These are phyloP conservation scores for Xylaria palmicola DNA, from an alignment of 495 filamentous ascomycete genomes.

Conservation along the genomic window DNA sequence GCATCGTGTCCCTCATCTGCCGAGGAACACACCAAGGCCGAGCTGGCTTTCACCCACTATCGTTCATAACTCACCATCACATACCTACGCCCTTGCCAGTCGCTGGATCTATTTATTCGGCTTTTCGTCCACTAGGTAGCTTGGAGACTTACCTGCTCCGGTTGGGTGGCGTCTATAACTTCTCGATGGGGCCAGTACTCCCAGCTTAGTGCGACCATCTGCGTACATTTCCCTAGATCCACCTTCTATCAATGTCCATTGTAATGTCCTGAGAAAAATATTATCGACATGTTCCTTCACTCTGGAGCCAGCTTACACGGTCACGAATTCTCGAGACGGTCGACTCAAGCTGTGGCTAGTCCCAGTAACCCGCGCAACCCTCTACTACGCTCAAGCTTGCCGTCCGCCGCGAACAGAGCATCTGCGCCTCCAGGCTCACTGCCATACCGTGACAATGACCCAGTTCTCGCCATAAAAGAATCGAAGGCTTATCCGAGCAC, in stretches of 20 bases:
- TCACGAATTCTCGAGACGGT: constrained; percentile 52
- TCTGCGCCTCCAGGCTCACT: constrained; percentile 14
- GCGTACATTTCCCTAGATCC: not conserved
- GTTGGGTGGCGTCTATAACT: not conserved
- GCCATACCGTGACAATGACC: constrained; percentile 11
- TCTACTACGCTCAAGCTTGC: constrained; percentile 46
- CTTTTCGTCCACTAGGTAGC: not conserved
- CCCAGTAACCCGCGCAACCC: constrained; percentile 39
- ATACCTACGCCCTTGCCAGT: not conserved
- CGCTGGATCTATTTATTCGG: not conserved
- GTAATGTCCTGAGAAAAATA: constrained; percentile 14
- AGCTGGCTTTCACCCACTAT: not conserved
- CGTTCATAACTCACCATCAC: not conserved
- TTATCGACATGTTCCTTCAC: constrained; percentile 46
- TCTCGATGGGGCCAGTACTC: not conserved
- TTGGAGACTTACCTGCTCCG: not conserved
- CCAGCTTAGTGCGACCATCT: not conserved
- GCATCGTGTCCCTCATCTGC: not conserved
- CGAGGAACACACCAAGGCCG: not conserved
- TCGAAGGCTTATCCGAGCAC: constrained; percentile 26
- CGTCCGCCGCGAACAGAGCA: constrained; percentile 25
- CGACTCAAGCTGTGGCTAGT: constrained; percentile 32
- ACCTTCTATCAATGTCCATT: not conserved
- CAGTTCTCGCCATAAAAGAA: constrained; percentile 6
- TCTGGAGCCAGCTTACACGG: constrained; percentile 53